A percentile compares a stretch with the other conserved stretches of the same genome.
These are phyloP conservation scores for Leishmania martiniquensis DNA, from an alignment of 208 protist species.

Conservation along the genomic window DNA sequence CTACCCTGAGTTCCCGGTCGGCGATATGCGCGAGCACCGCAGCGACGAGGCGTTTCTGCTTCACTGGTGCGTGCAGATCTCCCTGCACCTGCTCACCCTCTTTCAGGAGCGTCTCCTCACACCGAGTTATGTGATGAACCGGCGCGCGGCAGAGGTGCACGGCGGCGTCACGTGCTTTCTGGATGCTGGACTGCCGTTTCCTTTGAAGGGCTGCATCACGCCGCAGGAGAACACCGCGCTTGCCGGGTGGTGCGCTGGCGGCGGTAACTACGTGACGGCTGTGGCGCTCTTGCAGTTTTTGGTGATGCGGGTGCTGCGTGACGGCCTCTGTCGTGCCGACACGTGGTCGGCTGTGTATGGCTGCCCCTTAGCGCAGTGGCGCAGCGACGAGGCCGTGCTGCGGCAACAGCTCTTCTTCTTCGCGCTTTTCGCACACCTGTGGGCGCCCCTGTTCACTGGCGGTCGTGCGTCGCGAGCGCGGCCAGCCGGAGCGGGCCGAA, in stretches of 20 bases:
- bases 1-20: slow-evolving; percentile 60
- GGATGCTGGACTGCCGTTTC: slow-evolving; percentile 19
- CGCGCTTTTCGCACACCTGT: slow-evolving; percentile 67
- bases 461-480: slow-evolving; percentile 22
- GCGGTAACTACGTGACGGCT: slow-evolving; percentile 78
- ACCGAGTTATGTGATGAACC: slow-evolving; percentile 74
- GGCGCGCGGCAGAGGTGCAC: slow-evolving; percentile 34
- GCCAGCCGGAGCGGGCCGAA: background rate
- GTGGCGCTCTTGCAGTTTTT: slow-evolving; percentile 79
- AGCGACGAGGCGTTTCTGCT: slow-evolving; percentile 82
- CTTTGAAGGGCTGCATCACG: slow-evolving; percentile 57
- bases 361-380: slow-evolving; percentile 42
- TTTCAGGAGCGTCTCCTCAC: slow-evolving; percentile 83
- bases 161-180: slow-evolving; percentile 13
- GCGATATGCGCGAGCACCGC: slow-evolving; percentile 45
- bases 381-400: slow-evolving; percentile 53
- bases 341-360: slow-evolving; percentile 81
- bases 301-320: slow-evolving; percentile 70
- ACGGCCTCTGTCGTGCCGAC: slow-evolving; percentile 63
- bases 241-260: slow-evolving; percentile 57
- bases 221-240: slow-evolving; percentile 73
- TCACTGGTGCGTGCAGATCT: slow-evolving; percentile 82
- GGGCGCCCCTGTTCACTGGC: slow-evolving; percentile 80
- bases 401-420: slow-evolving; percentile 90
- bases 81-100: slow-evolving; percentile 71